Evolutionary conservation across 176 grass and related monocot species (phyloP), one percentile per base, ranked within the genome.

Genomic region (Musa itinerans): DNA sequence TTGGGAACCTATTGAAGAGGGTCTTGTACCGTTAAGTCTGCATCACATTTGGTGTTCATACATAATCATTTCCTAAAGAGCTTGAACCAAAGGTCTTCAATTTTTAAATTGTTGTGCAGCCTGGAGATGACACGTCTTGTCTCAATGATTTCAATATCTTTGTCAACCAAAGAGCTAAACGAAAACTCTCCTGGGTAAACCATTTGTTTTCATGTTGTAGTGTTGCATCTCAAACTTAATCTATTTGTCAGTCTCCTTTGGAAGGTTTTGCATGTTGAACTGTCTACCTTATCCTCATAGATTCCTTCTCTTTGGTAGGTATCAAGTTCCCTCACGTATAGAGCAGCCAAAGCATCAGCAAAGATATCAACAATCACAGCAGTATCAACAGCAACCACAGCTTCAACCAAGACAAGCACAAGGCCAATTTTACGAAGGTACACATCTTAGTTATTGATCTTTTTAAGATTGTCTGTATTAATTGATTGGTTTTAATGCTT

Each of bases 1-100:
- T 81, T 99, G 95, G 95, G 95, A 99, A 84, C 95, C 95, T 63
- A 99, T 91, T 82, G 90, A 99, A 78, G 90, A 99, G 82, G 95
- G 95, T 77, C 90, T 99, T 76, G 90, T 99, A 87, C 95, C 88
- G 95, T 97, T 93, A 91, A 99, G 95, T 94, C 61, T 83, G 53
- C 29, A 11, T 19, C 34, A 43, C 34, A 3, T 25, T 52, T 17
- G n/a, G 15, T 48, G 25, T 11, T 52, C 20, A 15, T 53, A 23
- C 14, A 53, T 77, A 43, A 12, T 43, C 34, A 43, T 43, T 43
- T 52, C 26, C 22, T 8, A 62, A 62, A n/a, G 17, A 34, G 8
- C 10, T 70, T 43, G 34, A 43, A n/a, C 34, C 10, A 15, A 17
- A 22, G 22, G 21, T 65, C 24, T 12, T 65, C 25, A 65, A 65